Base-by-base conservation (phyloP, 2,329 filamentous ascomycete genomes). In the Fusarium pininemorale region DNA sequence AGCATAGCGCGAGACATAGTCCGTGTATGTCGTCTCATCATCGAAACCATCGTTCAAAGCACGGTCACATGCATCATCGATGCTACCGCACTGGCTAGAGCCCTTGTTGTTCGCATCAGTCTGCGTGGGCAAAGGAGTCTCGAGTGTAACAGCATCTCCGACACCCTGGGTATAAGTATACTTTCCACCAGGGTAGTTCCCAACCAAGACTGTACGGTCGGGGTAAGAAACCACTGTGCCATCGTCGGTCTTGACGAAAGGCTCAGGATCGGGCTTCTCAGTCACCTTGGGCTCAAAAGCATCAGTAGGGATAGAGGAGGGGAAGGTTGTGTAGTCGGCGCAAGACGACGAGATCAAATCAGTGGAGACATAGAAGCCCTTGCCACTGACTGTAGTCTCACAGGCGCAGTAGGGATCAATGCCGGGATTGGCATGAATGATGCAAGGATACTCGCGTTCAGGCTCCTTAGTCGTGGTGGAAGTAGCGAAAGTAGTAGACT, bases 51-150 rank as follows among this genome's bases (percentile, higher is more conserved):
- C 42, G 22, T 54, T 50, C 13, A 70, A 26, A 14, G 73, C 73
- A 2, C 72, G 65, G 15, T 73, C 56, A 5, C 72, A 75, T 2
- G 73, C 72, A 24, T 74, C 45, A 22, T 74, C 73, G 20, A 75
- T 72, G 48, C 62, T 70, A 1, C 60, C 51, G 16, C 73, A 74
- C 18, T 72, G 55, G 20, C 73, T 74, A 1, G 72, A 75, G 6
- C 72, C 72, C 42, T 69, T 63, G 62, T 72, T 64, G 39, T 74
- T 72, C 4, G 30, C 58, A 18, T 56, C 54, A 1, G 71, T 74
- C 32, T 72, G 58, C 2, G 60, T 66, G 8, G 63, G 63, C 8
- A 66, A 13, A 10, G 60, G 63, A 4, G 63, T 66, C 14, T 55
- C 60, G 4, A 66, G 15, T 2, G 60, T 66, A 1, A 47, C 42